A percentile compares a stretch with the other conserved stretches of the same genome.
Conservation (phyloP, 345 rosid genomes). For the Psidium friedrichsthalianum region DNA sequence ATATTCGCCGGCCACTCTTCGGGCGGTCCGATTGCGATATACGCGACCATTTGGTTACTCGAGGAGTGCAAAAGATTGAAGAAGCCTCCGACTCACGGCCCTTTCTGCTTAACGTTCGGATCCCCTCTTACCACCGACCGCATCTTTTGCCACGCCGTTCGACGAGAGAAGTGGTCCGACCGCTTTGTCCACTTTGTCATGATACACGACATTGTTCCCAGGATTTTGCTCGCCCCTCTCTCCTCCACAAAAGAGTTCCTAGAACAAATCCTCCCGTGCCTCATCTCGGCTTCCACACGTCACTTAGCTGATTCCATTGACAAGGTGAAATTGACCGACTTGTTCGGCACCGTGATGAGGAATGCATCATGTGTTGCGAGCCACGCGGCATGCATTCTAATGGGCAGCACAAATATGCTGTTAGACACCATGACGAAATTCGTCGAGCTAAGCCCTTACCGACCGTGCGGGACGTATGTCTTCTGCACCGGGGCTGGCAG, state of each 20-base stretch:
- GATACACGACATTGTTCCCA: slow-evolving; percentile 64
- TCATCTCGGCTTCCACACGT: slow-evolving; percentile 4
- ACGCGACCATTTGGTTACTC: slow-evolving; percentile 57
- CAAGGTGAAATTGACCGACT: neutral
- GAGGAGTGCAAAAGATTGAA: slow-evolving; percentile 12
- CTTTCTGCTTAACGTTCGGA: slow-evolving; percentile 70
- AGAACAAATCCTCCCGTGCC: slow-evolving; percentile 16
- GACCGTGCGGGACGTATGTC: slow-evolving; percentile 65
- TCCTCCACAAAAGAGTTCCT: slow-evolving; percentile 20
- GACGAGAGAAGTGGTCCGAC: slow-evolving; percentile 61
- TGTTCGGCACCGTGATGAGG: slow-evolving; percentile 40
- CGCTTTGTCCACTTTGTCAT: slow-evolving; percentile 55
- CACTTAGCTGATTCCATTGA: neutral
- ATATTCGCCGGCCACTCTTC: slow-evolving; percentile 81
- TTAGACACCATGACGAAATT: slow-evolving; percentile 47
- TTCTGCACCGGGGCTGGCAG: slow-evolving; percentile 37
- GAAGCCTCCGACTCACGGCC: neutral
- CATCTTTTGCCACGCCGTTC: slow-evolving; percentile 55
- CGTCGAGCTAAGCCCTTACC: slow-evolving; percentile 61
- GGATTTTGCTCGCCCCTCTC: slow-evolving; percentile 50
- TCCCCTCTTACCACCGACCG: slow-evolving; percentile 71
- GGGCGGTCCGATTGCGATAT: slow-evolving; percentile 69
- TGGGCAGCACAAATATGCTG: slow-evolving; percentile 56
- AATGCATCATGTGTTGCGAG: slow-evolving; percentile 43
- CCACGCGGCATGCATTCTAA: slow-evolving; percentile 47